Conservation (phyloP, 208 protist species). For the Crithidia brevicula region DNA sequence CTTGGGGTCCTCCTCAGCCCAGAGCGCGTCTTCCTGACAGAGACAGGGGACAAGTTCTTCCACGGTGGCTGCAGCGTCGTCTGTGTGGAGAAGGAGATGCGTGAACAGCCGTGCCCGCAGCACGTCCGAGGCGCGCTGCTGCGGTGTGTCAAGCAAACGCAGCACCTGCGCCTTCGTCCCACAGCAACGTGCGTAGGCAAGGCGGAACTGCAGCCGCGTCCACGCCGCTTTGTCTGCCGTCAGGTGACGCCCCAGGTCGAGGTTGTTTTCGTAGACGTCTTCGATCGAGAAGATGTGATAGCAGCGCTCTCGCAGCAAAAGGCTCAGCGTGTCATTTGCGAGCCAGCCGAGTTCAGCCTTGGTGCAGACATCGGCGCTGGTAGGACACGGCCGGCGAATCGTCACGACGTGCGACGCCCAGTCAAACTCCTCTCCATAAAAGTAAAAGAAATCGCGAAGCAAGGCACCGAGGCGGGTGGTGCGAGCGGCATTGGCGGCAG, state of each 20-base stretch:
- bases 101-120: slow-evolving; percentile 28
- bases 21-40: not conserved
- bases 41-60: slow-evolving; percentile 15
- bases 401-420: slow-evolving; percentile 53
- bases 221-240: slow-evolving; percentile 57
- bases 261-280: slow-evolving; percentile 78
- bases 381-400: slow-evolving; percentile 25
- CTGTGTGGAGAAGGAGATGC: slow-evolving; percentile 24
- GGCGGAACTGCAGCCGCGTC: slow-evolving; percentile 66
- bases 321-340: slow-evolving; percentile 26
- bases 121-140: slow-evolving; percentile 24
- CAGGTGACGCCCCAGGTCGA: slow-evolving; percentile 78
- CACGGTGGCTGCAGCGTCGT: slow-evolving; percentile 19
- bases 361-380: slow-evolving; percentile 8
- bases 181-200: slow-evolving; percentile 28
- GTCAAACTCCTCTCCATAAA: slow-evolving; percentile 60
- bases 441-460: slow-evolving; percentile 60
- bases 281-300: slow-evolving; percentile 80
- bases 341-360: slow-evolving; percentile 49
- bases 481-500: slow-evolving; percentile 2
- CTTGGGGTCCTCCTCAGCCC: slow-evolving; percentile 6
- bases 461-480: slow-evolving; percentile 36
- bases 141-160: slow-evolving; percentile 26
- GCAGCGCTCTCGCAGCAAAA: slow-evolving; percentile 47
- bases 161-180: slow-evolving; percentile 1